A percentile compares a stretch with the other conserved stretches of the same genome.
Evolutionary conservation across 495 filamentous ascomycete species (phyloP).

Genomic region (Friedmanniomyces endolithicus): DNA sequence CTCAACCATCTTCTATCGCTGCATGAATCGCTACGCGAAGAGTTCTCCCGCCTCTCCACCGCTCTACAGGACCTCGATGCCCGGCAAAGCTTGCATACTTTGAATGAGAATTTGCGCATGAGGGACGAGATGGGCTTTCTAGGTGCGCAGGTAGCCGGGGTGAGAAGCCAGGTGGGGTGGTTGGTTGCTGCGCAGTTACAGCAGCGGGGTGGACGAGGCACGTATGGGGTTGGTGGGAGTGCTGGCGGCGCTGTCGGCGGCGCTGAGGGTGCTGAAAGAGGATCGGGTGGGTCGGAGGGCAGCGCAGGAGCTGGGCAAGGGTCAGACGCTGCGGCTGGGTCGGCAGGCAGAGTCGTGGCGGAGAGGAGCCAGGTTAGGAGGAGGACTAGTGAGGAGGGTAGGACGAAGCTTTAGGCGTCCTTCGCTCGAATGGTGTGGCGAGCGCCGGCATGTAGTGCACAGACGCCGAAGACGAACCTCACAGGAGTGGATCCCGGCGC

Average conservation of each 20-base stretch:
- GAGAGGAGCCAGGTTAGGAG: not conserved
- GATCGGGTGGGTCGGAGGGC: too few relatives aligned
- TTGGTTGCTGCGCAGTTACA: constrained; percentile 50
- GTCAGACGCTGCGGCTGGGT: not conserved
- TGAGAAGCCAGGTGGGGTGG: constrained; percentile 60
- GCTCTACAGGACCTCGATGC: constrained; percentile 52
- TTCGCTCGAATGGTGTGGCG: too few relatives aligned
- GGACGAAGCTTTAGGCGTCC: constrained; percentile 21
- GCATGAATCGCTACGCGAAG: constrained; percentile 55
- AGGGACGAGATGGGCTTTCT: constrained; percentile 58
- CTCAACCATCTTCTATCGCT: constrained; percentile 51
- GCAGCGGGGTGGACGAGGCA: constrained; percentile 9
- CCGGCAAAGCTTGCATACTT: constrained; percentile 51
- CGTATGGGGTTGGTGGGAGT: not conserved
- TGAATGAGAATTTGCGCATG: constrained; percentile 54
- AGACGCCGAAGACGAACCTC: too few relatives aligned
- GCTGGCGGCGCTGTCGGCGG: constrained; percentile 5
- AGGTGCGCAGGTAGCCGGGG: constrained; percentile 48
- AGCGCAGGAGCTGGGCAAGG: too few relatives aligned
- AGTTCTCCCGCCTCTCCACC: constrained; percentile 46
- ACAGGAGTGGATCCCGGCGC: too few relatives aligned
- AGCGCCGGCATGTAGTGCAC: too few relatives aligned
- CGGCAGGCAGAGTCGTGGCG: not conserved
- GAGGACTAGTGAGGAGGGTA: constrained; percentile 15
- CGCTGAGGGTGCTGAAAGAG: constrained; percentile 6